These are phyloP conservation scores for Golubevia pallescens DNA, from an alignment of 1,284 basidiomycete species.

Conservation along the genomic window DNA sequence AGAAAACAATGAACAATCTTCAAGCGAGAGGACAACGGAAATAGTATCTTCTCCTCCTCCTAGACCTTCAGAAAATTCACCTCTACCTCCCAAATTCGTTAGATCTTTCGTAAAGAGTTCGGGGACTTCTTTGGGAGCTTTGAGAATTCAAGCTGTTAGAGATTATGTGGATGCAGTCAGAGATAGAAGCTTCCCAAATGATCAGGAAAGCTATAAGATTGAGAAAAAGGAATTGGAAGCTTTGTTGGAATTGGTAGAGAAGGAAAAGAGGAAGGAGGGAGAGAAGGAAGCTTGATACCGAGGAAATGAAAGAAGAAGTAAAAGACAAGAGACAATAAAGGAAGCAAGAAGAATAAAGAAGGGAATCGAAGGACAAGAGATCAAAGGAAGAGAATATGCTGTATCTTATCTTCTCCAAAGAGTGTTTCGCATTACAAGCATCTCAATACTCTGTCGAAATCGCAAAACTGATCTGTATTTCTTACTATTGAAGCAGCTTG, in stretches of 20 bases:
- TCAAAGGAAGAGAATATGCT: no score
- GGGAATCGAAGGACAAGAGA: no score
- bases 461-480: no score
- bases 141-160: constrained; percentile 3
- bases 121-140: background rate
- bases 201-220: constrained; percentile 4
- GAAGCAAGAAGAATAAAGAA: no score
- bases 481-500: no score
- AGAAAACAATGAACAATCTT: background rate
- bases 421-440: no score
- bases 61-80: background rate
- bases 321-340: no score
- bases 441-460: no score
- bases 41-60: background rate
- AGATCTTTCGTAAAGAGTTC: background rate
- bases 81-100: background rate
- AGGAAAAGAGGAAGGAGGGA: background rate
- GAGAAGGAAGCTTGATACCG: no score
- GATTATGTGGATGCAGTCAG: background rate
- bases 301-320: no score
- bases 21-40: background rate
- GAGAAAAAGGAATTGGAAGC: background rate
- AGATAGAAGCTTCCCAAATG: background rate
- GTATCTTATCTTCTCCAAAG: no score
- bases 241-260: background rate